Evolutionary conservation across 192 early-diverging fungal species (phyloP), one percentile per base, ranked within the genome.

Genomic region (Backusella tarrabulga): DNA sequence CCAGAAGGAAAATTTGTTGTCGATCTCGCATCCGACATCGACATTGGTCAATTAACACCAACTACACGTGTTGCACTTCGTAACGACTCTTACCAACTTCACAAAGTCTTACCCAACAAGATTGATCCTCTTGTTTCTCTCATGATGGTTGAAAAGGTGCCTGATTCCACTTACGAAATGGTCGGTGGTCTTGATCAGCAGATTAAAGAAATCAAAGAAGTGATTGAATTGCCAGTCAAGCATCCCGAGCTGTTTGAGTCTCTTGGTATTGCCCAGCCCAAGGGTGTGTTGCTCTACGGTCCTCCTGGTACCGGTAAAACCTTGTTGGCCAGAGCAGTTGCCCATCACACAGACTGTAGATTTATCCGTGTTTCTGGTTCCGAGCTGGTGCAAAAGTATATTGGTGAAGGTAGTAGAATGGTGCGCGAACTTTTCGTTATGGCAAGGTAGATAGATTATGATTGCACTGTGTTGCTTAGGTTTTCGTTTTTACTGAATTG

Each of bases 121-220:
- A 92, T 99, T 68, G 98, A 99, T 82, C 98, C 98, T n/a, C 90
- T 99, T 50, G 98, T 99, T 23, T 95, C 93, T n/a, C 90, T 99
- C 69, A 99, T 99, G 98, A 99, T 98, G 98, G 97, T 99, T 15
- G 98, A 99, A 82, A 99, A 99, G 85, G 98, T 98, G 19, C 98
- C 98, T 34, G 97, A 98, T 85, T 97, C 96, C 73, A 98, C 98
- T 15, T 99, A 99, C 82, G 98, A 98, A 70, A 97, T 97, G 96
- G 93, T 99, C 76, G 98, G 98, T 80, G 98, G 98, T 75, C 90
- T 99, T 40, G 97, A 98, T 82, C 94, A 97, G 80, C 98, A 99
- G 82, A 99, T 99, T 80, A 98, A 99, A 83, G 98, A 99, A 84
- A 99, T 99, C 80, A 99, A 99, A 81, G 98, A 99, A 85, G 98